A percentile compares a stretch with the other conserved stretches of the same genome.
phyloP scores from a whole-genome alignment of 768 basidiomycete species.

The Strobilomyces echinocephalus region DNA sequence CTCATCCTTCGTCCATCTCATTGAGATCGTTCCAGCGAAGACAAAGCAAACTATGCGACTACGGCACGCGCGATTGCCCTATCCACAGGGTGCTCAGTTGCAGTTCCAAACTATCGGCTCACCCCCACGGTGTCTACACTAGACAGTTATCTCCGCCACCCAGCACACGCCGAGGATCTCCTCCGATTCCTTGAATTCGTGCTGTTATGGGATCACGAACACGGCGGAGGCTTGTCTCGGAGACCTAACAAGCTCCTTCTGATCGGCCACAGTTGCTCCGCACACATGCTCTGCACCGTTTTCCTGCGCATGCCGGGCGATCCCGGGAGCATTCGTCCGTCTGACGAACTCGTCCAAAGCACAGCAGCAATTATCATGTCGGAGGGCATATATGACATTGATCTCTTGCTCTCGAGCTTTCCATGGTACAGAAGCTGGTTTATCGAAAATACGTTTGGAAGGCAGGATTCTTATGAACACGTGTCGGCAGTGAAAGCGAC shows the following conservation, averaged over 20 bases:
- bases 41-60: slow-evolving; percentile 55
- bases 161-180: slow-evolving; percentile 64
- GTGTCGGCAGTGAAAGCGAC: slow-evolving; percentile 44
- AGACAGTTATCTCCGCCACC: slow-evolving; percentile 49
- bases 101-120: slow-evolving; percentile 75
- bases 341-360: slow-evolving; percentile 37
- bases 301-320: slow-evolving; percentile 47
- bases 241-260: slow-evolving; percentile 47
- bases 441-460: slow-evolving; percentile 59
- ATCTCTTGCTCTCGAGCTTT: slow-evolving; percentile 57
- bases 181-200: slow-evolving; percentile 60
- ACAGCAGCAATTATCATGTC: slow-evolving; percentile 57
- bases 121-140: slow-evolving; percentile 42
- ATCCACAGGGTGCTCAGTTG: slow-evolving; percentile 52
- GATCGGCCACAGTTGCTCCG: slow-evolving; percentile 77
- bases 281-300: slow-evolving; percentile 73
- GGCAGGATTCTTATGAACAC: slow-evolving; percentile 40
- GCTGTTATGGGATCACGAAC: slow-evolving; percentile 34
- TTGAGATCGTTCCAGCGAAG: slow-evolving; percentile 46
- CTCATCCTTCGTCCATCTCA: neutral
- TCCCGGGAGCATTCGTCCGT: slow-evolving; percentile 37
- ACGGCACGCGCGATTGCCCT: slow-evolving; percentile 52
- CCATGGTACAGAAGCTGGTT: slow-evolving; percentile 70
- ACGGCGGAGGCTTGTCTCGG: slow-evolving; percentile 26
- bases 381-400: slow-evolving; percentile 77